Percentiles rank a stretch among this genome's conserved stretches.
These are phyloP conservation scores for Paraglomus occultum DNA, from an alignment of 192 early-diverging fungal species.

Conservation along the genomic window DNA sequence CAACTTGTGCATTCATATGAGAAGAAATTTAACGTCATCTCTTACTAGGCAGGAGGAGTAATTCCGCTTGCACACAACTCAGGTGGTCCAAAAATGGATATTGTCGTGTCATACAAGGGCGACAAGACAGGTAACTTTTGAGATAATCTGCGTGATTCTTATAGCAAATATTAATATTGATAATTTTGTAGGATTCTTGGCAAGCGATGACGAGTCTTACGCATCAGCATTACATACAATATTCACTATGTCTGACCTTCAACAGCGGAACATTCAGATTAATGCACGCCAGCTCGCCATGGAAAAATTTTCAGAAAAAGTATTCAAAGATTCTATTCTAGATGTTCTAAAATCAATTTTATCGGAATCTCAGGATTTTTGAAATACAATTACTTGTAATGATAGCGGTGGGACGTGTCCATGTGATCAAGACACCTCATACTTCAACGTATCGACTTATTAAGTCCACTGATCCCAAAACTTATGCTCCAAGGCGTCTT, in stretches of 20 bases:
- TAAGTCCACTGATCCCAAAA: slow-evolving; percentile 20
- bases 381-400: no score
- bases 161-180: slow-evolving; percentile 4
- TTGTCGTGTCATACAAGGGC: slow-evolving; percentile 56
- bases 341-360: background rate
- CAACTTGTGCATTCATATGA: background rate
- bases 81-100: slow-evolving; percentile 85
- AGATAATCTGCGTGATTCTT: background rate
- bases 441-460: no score
- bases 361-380: no score
- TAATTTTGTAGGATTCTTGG: slow-evolving; percentile 58
- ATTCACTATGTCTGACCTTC: slow-evolving; percentile 41
- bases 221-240: slow-evolving; percentile 54
- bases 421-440: no score
- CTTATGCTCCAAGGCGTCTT: slow-evolving; percentile 15
- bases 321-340: slow-evolving; percentile 33
- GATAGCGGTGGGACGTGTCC: no score
- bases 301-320: slow-evolving; percentile 69
- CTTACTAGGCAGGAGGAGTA: slow-evolving; percentile 70
- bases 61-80: slow-evolving; percentile 81
- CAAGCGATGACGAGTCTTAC: slow-evolving; percentile 61
- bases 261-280: slow-evolving; percentile 48
- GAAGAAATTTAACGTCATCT: slow-evolving; percentile 9
- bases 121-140: slow-evolving; percentile 32
- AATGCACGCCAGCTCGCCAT: slow-evolving; percentile 62